Percentiles rank a stretch among this genome's conserved stretches.
These are phyloP conservation scores for Panicum miliaceum DNA, from an alignment of 176 grass and related monocot species.

Conservation along the genomic window DNA sequence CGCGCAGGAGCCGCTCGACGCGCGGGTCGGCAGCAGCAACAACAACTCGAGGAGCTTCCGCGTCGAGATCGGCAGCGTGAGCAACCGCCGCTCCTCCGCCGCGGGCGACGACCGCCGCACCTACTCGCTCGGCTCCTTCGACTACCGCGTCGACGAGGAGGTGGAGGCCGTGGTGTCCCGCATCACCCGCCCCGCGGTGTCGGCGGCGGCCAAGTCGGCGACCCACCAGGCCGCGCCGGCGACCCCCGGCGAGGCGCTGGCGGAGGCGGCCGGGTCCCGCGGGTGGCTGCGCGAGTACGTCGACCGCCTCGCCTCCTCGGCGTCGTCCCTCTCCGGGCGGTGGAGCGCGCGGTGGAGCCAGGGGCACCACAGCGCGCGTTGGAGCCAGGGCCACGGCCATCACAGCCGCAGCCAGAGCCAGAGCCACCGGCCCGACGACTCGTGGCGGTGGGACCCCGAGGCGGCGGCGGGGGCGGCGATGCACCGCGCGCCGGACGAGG, in stretches of 20 bases:
- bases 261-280: constrained; percentile 73
- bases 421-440: constrained; percentile 44
- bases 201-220: constrained; percentile 28
- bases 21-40: constrained; percentile 33
- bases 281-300: constrained; percentile 90
- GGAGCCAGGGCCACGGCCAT: constrained; percentile 33
- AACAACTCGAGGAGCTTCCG: constrained; percentile 71
- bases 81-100: constrained; percentile 63
- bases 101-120: constrained; percentile 56
- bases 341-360: constrained; percentile 85
- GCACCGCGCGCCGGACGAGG: constrained; percentile 42
- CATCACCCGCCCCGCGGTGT: constrained; percentile 48
- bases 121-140: constrained; percentile 85
- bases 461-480: constrained; percentile 2
- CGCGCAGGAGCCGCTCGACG: constrained; percentile 1
- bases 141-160: constrained; percentile 88
- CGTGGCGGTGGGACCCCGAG: constrained; percentile 72
- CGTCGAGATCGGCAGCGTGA: constrained; percentile 85
- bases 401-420: constrained; percentile 43
- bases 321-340: constrained; percentile 69
- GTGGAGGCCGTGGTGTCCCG: constrained; percentile 76
- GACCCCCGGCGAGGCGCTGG: constrained; percentile 60
- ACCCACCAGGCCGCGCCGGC: not conserved
- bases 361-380: constrained; percentile 43
- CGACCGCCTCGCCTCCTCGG: constrained; percentile 77